These are phyloP conservation scores for Penicillium sp. DNA, from an alignment of 2,329 filamentous ascomycete genomes.

Conservation along the genomic window DNA sequence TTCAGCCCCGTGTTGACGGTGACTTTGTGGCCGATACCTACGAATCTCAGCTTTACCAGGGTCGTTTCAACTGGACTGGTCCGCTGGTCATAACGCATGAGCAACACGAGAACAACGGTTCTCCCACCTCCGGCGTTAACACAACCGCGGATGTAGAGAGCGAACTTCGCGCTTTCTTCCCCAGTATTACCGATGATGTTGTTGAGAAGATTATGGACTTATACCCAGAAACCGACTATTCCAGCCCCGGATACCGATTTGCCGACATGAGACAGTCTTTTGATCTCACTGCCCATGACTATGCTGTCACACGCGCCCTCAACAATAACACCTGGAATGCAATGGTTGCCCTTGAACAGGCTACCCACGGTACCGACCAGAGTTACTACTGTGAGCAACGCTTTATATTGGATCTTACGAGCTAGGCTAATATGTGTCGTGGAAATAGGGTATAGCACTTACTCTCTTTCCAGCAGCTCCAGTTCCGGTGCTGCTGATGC, in stretches of 20 bases:
- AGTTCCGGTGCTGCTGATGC: constrained; percentile 14
- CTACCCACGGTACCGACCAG: constrained; percentile 44
- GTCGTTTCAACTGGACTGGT: constrained; percentile 41
- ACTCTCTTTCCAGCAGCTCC: constrained; percentile 11
- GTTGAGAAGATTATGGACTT: constrained; percentile 34
- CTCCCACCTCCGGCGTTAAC: constrained; percentile 32
- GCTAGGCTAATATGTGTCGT: neutral
- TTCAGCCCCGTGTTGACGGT: constrained; percentile 44
- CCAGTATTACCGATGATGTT: constrained; percentile 38
- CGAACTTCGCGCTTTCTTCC: constrained; percentile 32
- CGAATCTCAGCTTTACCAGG: constrained; percentile 42
- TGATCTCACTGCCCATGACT: constrained; percentile 19
- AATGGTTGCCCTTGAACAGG: constrained; percentile 33
- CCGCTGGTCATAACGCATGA: constrained; percentile 42
- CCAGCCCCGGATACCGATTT: constrained; percentile 40
- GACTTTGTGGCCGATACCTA: constrained; percentile 42
- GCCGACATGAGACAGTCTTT: constrained; percentile 43
- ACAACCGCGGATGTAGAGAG: constrained; percentile 37
- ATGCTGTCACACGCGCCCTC: constrained; percentile 39
- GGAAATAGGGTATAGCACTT: constrained; percentile 15
- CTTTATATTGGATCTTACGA: neutral
- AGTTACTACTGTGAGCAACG: constrained; percentile 37
- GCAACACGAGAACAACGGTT: constrained; percentile 39
- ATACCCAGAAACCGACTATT: constrained; percentile 37
- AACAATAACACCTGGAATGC: constrained; percentile 45